Base-by-base conservation (phyloP, 805 yeast species). In the Cyberlindnera galapagoensis region DNA sequence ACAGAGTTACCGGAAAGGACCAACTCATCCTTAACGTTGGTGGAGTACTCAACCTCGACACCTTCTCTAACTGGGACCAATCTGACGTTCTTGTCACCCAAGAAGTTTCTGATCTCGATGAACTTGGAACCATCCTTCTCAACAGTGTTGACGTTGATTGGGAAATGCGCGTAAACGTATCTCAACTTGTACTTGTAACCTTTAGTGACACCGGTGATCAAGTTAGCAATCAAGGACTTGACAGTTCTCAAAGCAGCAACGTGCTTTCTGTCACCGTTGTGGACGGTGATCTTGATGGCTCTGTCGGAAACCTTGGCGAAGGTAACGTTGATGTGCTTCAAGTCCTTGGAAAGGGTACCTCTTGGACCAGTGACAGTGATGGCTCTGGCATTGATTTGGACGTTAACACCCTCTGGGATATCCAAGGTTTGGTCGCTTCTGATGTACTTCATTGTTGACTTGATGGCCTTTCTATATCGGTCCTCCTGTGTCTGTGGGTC, bases 151-250 rank as follows among this genome's bases (percentile, higher is more conserved):
- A 92, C 96, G 73, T 92, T 92, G 73, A 94, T 92, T 68, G 98
- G 99, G 95, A 92, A 92, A 85, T 92, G 98, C 80, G 98, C 99
- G 66, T 90, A 94, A 49, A 92, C 98, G 69, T 86, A 88, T 79
- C 97, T 87, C 97, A 92, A 82, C 84, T 92, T 92, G 92, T 92
- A 92, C 74, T 84, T 80, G 94, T 72, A 90, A 71, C 97, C 98
- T 76, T 80, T 80, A 67, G 98, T 92, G 65, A 92, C 98, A 83
- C 99, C 99, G 54, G 83, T 84, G 71, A 92, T 68, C 79, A 92
- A 70, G 84, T 92, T 92, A 63, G 85, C 63, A 59, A 92, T 76
- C 65, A 92, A 74, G 50, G 97, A 85, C 74, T 86, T 88, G 68
- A 92, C 97, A 46, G 98, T 90, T 79, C 97, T 88, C 67, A 92